phyloP scores from a whole-genome alignment of 768 basidiomycete species.

The Leucosporidium creatinivorum region DNA sequence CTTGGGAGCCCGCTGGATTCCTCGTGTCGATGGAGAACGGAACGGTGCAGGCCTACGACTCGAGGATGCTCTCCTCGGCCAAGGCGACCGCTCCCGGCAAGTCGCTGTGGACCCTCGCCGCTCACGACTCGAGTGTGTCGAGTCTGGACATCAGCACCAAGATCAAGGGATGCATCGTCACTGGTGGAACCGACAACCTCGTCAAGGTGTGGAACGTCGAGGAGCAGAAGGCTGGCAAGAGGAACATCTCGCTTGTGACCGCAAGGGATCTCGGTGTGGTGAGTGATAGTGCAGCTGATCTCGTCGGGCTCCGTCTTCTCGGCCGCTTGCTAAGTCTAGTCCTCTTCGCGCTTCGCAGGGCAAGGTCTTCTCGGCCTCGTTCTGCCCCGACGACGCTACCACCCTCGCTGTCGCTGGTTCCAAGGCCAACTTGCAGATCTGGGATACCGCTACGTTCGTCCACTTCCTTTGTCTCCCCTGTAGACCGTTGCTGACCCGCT shows the following conservation, averaged over 20 bases:
- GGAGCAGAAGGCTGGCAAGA: constrained; percentile 55
- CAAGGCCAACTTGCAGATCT: constrained; percentile 85
- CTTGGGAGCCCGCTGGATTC: constrained; percentile 59
- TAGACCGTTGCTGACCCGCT: background rate
- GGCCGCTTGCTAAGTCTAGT: background rate
- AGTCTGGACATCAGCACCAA: constrained; percentile 85
- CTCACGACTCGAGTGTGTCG: constrained; percentile 84
- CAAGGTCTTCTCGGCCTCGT: constrained; percentile 85
- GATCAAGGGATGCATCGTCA: constrained; percentile 80
- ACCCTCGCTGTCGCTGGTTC: constrained; percentile 91
- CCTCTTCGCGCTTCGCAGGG: constrained; percentile 52
- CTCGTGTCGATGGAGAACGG: constrained; percentile 95
- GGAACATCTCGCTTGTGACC: constrained; percentile 71
- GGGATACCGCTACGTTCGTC: constrained; percentile 69
- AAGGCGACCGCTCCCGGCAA: constrained; percentile 35
- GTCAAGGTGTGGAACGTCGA: constrained; percentile 90
- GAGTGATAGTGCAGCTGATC: constrained; percentile 33
- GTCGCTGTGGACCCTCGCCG: constrained; percentile 78
- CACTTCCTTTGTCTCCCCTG: background rate
- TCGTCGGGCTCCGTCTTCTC: background rate
- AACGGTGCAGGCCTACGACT: constrained; percentile 84
- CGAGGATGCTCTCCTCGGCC: constrained; percentile 48
- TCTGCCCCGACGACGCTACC: constrained; percentile 90
- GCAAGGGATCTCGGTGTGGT: constrained; percentile 88
- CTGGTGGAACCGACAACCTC: constrained; percentile 84